These are phyloP conservation scores for Rhynchospora breviuscula DNA, from an alignment of 176 grass and related monocot genomes.

Conservation along the genomic window DNA sequence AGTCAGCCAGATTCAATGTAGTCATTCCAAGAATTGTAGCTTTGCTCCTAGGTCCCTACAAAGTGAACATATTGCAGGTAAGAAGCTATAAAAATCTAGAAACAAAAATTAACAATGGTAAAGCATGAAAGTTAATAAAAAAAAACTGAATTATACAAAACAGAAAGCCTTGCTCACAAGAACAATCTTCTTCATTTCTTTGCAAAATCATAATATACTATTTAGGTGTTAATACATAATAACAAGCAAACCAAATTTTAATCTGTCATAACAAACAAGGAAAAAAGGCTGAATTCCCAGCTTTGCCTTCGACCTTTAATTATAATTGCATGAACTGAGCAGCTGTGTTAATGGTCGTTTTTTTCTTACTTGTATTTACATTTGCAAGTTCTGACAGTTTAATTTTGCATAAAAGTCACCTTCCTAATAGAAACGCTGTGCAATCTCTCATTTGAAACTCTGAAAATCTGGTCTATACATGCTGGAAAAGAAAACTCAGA, in stretches of 20 bases:
- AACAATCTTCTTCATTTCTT: background rate
- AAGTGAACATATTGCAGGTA: constrained; percentile 12
- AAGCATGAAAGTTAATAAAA: background rate
- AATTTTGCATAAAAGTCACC: background rate
- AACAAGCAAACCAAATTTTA: background rate
- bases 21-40: constrained; percentile 57
- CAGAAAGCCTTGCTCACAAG: background rate
- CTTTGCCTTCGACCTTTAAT: background rate
- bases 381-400: background rate
- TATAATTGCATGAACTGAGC: background rate
- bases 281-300: background rate
- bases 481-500: background rate
- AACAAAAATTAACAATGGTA: constrained; percentile 14
- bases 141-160: background rate
- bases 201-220: background rate
- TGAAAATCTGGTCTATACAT: background rate
- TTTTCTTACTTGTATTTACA: background rate
- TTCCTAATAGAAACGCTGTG: background rate
- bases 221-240: background rate
- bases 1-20: constrained; percentile 69
- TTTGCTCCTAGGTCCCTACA: constrained; percentile 64
- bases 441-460: background rate
- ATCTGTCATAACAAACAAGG: background rate
- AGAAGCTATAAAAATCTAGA: background rate
- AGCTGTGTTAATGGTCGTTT: background rate